Evolutionary conservation across 2,329 filamentous ascomycete genomes (phyloP), one percentile per base, ranked within the genome.

Genomic region (Cryphonectria nitschkei): DNA sequence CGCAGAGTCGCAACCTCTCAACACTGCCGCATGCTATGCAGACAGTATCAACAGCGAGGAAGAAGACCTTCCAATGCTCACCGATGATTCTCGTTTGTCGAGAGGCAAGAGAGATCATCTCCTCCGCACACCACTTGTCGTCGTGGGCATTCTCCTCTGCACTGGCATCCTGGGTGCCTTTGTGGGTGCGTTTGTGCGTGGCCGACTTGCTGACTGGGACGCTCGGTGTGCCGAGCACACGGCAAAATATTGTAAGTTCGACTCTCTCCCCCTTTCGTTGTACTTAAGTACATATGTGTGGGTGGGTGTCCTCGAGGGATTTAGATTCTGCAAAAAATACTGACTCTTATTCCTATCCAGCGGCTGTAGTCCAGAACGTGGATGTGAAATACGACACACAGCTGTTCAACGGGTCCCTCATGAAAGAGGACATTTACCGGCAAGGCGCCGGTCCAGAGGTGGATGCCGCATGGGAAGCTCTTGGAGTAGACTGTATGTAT

Each of bases 351-450:
- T 0, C n/a, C 3, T 4, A 3, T 22, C 0, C 32, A 81, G 80
- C 81, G 14, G 79, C 82, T 0, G 67, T 83, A 1, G 72, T 83
- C 0, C 74, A 76, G 2, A 78, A 82, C 14, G 78, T 83, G 2
- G 65, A 72, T 6, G 76, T 84, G 41, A 75, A 75, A 26, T 83
- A 83, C 69, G 50, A 69, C 4, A 66, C 72, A 19, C 77, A 83
- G 65, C 73, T 74, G 1, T 90, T 89, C 77, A 88, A 90, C 72
- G 89, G 88, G 0, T 85, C 85, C 0, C 87, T 91, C 26, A 75
- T 89, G 69, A 79, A 87, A 0, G 84, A 88, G 73, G 85, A 85
- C 34, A 78, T 86, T 22, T 91, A 86, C 74, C 84, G 88, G 1
- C 80, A 83, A 70, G 76, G 81, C 16, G 85, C 82, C 0, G 81